These are phyloP conservation scores for Salvia rosmarinus DNA, from an alignment of 257 asterid genomes.

Conservation along the genomic window DNA sequence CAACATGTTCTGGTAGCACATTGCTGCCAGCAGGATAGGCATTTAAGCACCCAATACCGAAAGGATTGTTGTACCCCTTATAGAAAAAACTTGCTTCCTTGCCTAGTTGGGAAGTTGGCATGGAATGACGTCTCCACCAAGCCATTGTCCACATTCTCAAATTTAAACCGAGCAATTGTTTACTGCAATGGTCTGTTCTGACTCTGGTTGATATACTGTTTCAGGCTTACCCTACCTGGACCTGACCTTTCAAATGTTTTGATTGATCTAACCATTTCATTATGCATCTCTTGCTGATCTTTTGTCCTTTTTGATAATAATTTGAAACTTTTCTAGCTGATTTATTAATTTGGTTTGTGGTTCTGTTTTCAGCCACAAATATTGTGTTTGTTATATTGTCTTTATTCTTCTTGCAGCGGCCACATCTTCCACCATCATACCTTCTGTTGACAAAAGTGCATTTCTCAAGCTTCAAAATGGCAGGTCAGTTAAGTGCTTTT, in stretches of 20 bases:
- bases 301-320: neutral
- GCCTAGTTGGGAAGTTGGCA: slow-evolving; percentile 69
- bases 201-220: too few relatives aligned
- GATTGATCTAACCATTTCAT: slow-evolving; percentile 37
- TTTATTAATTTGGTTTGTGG: slow-evolving; percentile 21
- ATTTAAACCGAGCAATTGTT: slow-evolving; percentile 66
- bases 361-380: too few relatives aligned
- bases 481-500: slow-evolving; percentile 52
- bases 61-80: slow-evolving; percentile 62
- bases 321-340: neutral
- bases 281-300: slow-evolving; percentile 28
- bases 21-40: slow-evolving; percentile 96
- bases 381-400: slow-evolving; percentile 33
- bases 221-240: slow-evolving; percentile 41
- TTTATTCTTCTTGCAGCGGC: slow-evolving; percentile 65
- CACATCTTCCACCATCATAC: slow-evolving; percentile 54
- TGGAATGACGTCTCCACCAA: slow-evolving; percentile 77
- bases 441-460: slow-evolving; percentile 62
- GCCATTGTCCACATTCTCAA: slow-evolving; percentile 64
- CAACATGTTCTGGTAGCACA: slow-evolving; percentile 90
- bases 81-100: slow-evolving; percentile 68
- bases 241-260: slow-evolving; percentile 43
- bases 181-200: slow-evolving; percentile 99
- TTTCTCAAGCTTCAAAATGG: slow-evolving; percentile 99
- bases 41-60: slow-evolving; percentile 66